These are phyloP conservation scores for Talaromyces sp. DNA, from an alignment of 2,329 filamentous ascomycete species.

Conservation along the genomic window DNA sequence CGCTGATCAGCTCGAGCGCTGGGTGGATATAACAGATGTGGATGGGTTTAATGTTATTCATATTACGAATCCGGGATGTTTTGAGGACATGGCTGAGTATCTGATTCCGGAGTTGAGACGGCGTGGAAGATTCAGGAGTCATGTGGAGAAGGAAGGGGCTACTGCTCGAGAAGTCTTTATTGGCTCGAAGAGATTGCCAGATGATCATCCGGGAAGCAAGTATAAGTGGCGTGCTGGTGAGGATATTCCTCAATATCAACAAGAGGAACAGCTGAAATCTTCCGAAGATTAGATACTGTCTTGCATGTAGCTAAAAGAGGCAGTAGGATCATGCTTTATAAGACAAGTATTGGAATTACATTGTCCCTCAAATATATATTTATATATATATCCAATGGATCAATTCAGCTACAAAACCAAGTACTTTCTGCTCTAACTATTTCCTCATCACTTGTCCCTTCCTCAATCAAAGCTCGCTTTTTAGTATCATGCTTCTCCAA, in stretches of 20 bases:
- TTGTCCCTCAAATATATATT: neutral
- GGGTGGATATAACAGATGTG: slow-evolving; percentile 23
- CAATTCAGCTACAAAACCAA: neutral
- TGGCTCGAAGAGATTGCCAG: slow-evolving; percentile 26
- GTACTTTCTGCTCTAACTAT: neutral
- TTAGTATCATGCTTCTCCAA: slow-evolving; percentile 24
- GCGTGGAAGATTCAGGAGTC: slow-evolving; percentile 39
- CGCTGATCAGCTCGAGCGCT: slow-evolving; percentile 36
- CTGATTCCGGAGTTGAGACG: slow-evolving; percentile 27
- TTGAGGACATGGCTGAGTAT: slow-evolving; percentile 25
- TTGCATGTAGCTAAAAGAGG: neutral
- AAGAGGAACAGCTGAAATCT: neutral
- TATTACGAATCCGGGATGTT: slow-evolving; percentile 23
- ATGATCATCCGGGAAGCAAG: slow-evolving; percentile 35
- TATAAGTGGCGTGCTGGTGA: slow-evolving; percentile 37
- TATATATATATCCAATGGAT: too few relatives aligned
- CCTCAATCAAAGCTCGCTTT: neutral
- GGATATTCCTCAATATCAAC: slow-evolving; percentile 29
- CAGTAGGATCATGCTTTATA: too few relatives aligned
- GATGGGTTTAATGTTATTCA: slow-evolving; percentile 26
- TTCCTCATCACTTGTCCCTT: neutral
- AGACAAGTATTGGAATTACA: neutral
- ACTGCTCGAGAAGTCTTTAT: slow-evolving; percentile 42
- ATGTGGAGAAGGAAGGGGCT: slow-evolving; percentile 35
- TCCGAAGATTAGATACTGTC: neutral